A percentile compares a stretch with the other conserved stretches of the same genome.
phyloP scores from a whole-genome alignment of 108 stramenopile species.

The Tribonema minus region DNA sequence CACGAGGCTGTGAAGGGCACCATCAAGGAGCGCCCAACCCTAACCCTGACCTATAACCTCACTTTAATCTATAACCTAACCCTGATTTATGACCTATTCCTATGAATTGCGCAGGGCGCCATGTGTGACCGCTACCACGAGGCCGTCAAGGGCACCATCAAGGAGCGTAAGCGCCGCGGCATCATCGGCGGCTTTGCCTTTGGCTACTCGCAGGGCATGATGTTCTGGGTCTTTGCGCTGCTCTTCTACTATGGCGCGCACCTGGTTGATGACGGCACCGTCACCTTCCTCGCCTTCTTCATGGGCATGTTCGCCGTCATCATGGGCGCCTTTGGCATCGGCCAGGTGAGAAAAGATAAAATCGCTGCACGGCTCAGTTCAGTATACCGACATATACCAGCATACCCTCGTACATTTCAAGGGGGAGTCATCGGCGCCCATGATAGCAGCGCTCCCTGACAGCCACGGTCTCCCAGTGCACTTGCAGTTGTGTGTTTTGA shows the following conservation, averaged over 20 bases:
- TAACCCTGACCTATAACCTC: not conserved
- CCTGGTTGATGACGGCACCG: conserved; percentile 20
- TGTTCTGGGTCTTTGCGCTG: conserved; percentile 34
- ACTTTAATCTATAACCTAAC: conserved; percentile 22
- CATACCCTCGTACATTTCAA: no score
- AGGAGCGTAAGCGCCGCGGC: conserved; percentile 1
- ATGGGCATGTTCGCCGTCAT: conserved; percentile 22
- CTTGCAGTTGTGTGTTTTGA: no score
- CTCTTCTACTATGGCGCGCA: conserved; percentile 37
- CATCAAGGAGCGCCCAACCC: not conserved
- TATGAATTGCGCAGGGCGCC: no score
- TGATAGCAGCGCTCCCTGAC: no score
- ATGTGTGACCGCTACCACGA: no score
- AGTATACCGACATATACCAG: no score
- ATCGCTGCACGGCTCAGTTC: no score
- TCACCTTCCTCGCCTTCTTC: conserved; percentile 28
- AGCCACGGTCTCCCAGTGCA: no score
- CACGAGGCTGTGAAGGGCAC: conserved; percentile 5
- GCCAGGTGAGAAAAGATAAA: no score
- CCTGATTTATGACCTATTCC: no score
- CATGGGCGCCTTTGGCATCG: conserved; percentile 22
- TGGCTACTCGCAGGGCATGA: conserved; percentile 36
- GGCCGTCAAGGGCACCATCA: conserved; percentile 5
- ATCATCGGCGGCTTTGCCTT: conserved; percentile 5
- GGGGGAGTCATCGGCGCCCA: no score